These are phyloP conservation scores for Purshia tridentata DNA, from an alignment of 306 rosid species.

Conservation along the genomic window DNA sequence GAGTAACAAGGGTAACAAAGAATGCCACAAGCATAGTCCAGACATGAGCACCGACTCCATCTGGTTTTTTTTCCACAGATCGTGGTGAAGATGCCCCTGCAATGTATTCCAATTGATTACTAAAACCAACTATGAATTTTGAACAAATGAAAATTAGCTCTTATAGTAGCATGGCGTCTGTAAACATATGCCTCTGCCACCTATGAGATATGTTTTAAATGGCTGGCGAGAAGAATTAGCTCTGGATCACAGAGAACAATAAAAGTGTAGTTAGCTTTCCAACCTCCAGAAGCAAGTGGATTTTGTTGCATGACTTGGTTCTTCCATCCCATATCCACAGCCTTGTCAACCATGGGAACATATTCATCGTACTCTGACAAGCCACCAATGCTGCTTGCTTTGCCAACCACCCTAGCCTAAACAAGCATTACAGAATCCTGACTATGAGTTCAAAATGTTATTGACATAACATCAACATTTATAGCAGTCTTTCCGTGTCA, in stretches of 20 bases:
- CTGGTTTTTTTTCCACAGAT: conserved; percentile 25
- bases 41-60: conserved; percentile 34
- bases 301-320: conserved; percentile 34
- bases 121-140: background rate
- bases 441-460: conserved; percentile 10
- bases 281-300: conserved; percentile 50
- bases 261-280: conserved; percentile 24
- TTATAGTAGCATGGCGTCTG: background rate
- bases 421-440: conserved; percentile 33
- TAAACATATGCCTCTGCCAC: background rate
- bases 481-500: background rate
- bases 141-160: background rate
- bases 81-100: conserved; percentile 49
- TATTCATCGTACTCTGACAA: conserved; percentile 62
- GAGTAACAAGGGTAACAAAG: conserved; percentile 48
- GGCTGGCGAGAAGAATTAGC: background rate
- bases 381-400: conserved; percentile 29
- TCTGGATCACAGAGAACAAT: background rate
- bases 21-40: conserved; percentile 54
- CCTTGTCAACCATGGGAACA: conserved; percentile 88
- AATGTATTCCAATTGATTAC: conserved; percentile 12
- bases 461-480: background rate
- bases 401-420: conserved; percentile 62
- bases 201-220: background rate
- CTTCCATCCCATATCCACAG: conserved; percentile 62